Base-by-base conservation (phyloP, 768 basidiomycete species). In the Suillus paluster region DNA sequence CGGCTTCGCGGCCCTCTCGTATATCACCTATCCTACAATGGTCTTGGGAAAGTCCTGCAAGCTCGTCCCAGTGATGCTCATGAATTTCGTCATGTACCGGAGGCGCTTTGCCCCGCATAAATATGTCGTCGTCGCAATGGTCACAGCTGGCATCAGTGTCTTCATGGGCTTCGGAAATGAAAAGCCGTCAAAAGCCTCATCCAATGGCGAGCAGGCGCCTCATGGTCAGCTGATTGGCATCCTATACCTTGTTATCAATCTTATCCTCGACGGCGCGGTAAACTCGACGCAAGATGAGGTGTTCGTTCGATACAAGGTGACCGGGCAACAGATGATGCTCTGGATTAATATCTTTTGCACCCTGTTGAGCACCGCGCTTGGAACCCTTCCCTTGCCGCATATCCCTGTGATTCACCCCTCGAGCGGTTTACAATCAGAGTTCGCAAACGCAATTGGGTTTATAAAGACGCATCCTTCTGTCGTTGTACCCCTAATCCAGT, bases 311-410 rank as follows among this genome's bases (percentile, higher is more conserved):
- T 87, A 91, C 77, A 85, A 85, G 21, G 81, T 86, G 48, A 80
- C 85, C 3, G 97, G 97, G 9, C 95, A 97, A 75, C 97, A 99
- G 72, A 98, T 99, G 96, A 99, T 99, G 97, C 89, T 99, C 73
- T 97, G 88, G 87, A 97, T 99, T 77, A 97, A 95, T 72, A 67
- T 91, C 30, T 90, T 96, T 79, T 90, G 91, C 77, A 92, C 95
- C 4, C 63, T 89, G 41, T 73, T 94, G 60, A 89, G 92, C 23
- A 79, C 84, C 2, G 71, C 87, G 12, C 86, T 97, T 30, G 84
- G 89, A 30, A 72, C 90, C 8, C 81, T 94, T 53, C 94, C 89
- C 4, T 80, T 94, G 33, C 94, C 89, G 2, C 84, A 88, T 67
- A 92, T 95, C 59, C 91, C 95, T 19, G 87, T 95, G 44, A 81